Percentiles rank a stretch among this genome's conserved stretches.
Conservation (phyloP, 768 basidiomycete species). For the Suillus hirtellus region DNA sequence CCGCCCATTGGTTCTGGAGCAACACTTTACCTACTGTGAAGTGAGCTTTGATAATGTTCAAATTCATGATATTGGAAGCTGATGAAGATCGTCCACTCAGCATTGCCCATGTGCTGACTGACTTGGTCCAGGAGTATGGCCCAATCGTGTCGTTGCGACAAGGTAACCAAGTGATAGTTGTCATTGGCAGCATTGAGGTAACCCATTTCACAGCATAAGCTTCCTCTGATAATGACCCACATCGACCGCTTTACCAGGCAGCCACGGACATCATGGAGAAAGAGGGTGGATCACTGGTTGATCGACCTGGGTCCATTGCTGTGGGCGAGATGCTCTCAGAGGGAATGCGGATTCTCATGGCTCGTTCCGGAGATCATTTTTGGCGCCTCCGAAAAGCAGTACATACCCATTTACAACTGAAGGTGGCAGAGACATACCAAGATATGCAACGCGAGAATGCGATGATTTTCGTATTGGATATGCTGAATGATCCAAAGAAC, state of each 20-base stretch:
- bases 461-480: slow-evolving; percentile 14
- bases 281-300: background rate
- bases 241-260: background rate
- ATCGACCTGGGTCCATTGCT: background rate
- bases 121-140: slow-evolving; percentile 56
- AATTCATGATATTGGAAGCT: background rate
- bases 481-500: slow-evolving; percentile 20
- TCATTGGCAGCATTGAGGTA: slow-evolving; percentile 25
- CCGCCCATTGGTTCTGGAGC: background rate
- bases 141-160: slow-evolving; percentile 54
- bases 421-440: background rate
- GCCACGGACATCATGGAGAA: background rate
- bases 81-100: slow-evolving; percentile 8
- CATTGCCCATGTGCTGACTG: slow-evolving; percentile 34
- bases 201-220: slow-evolving; percentile 2
- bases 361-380: slow-evolving; percentile 1
- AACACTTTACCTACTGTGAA: background rate
- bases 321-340: background rate
- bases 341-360: slow-evolving; percentile 1
- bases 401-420: background rate
- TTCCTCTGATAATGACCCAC: slow-evolving; percentile 20
- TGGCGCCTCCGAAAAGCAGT: slow-evolving; percentile 1
- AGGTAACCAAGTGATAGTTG: slow-evolving; percentile 31
- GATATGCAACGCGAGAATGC: background rate
- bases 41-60: background rate